These are phyloP conservation scores for Mycena crocata DNA, from an alignment of 768 basidiomycete species.

Conservation along the genomic window DNA sequence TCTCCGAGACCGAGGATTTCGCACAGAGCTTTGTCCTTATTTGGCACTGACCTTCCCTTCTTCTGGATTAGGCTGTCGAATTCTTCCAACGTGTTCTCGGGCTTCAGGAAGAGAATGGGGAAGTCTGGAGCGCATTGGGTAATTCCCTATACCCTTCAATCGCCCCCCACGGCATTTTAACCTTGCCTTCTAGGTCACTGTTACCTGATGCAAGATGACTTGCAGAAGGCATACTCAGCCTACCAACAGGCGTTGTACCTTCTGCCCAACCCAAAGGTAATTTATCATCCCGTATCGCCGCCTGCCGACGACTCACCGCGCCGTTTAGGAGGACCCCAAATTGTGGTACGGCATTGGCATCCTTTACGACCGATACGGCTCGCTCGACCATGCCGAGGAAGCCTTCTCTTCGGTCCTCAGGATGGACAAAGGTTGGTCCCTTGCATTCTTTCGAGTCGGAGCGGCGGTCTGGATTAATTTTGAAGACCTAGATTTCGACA, in stretches of 20 bases:
- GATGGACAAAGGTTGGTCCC: conserved; percentile 92
- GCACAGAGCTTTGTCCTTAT: conserved; percentile 38
- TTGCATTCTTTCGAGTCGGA: conserved; percentile 32
- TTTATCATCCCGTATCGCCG: conserved; percentile 31
- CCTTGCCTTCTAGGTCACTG: conserved; percentile 77
- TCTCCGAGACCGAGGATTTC: conserved; percentile 32
- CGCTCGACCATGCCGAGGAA: conserved; percentile 98
- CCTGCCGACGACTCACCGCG: conserved; percentile 23
- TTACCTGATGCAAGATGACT: conserved; percentile 98
- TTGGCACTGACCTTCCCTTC: conserved; percentile 42
- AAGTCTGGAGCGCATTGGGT: conserved; percentile 98
- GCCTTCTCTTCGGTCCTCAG: conserved; percentile 95
- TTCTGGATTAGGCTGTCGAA: conserved; percentile 81
- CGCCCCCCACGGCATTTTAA: conserved; percentile 1
- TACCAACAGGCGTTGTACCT: conserved; percentile 98
- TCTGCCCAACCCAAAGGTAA: conserved; percentile 93
- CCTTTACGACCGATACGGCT: conserved; percentile 97
- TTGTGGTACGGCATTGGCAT: conserved; percentile 99
- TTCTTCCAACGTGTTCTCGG: conserved; percentile 94
- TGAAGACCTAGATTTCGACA: conserved; percentile 88
- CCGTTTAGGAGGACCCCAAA: conserved; percentile 88
- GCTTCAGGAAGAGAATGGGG: conserved; percentile 95
- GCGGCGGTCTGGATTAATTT: conserved; percentile 41
- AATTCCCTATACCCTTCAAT: conserved; percentile 38
- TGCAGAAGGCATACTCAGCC: conserved; percentile 97